Base-by-base conservation (phyloP, 345 rosid species). In the Anastatica hierochuntica region DNA sequence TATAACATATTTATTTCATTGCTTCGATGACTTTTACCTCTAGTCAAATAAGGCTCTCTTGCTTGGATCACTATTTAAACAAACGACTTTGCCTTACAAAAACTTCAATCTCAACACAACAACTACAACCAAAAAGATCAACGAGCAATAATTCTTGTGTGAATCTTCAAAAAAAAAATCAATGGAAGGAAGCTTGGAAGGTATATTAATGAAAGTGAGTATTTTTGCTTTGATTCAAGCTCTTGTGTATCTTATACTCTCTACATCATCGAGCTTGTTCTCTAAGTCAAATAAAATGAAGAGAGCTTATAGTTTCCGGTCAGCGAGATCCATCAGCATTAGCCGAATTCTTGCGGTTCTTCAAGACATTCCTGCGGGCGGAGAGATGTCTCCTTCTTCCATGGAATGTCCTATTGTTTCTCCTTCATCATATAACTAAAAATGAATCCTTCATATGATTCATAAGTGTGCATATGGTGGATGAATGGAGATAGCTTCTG, bases 191-290 rank as follows among this genome's bases (percentile, higher is more conserved):
- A 57, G 72, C 53, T 48, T 70, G 48, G 74, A 56, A 15, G 80
- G 68, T 8, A 58, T 63, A 68, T 13, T 81, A 26, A 29, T 77
- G 57, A 82, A 82, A 74, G 68, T 72, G 56, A 63, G 43, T 21
- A 5, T 51, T 31, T 81, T 85, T 43, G 64, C 60, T 21, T 11
- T 78, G 35, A 77, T 81, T 5, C 94, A 81, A 68, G 79, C 68
- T 3, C 60, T 85, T 60, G 81, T 84, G 10, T 85, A 79, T 58
- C 66, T 81, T 41, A 78, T 85, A 9, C 81, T 82, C 13, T 62
- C 84, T 3, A 74, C 70, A 19, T 82, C 89, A 1, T 82, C 89
- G 8, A 74, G 69, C 43, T 40, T 79, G 31, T 82, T 85, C 82
- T 76, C 89, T 30, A 38, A 24, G 44, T 42, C 58, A 8, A 66